A percentile compares a stretch with the other conserved stretches of the same genome.
phyloP scores from a whole-genome alignment of 805 yeast species.

The Candida boidinii region DNA sequence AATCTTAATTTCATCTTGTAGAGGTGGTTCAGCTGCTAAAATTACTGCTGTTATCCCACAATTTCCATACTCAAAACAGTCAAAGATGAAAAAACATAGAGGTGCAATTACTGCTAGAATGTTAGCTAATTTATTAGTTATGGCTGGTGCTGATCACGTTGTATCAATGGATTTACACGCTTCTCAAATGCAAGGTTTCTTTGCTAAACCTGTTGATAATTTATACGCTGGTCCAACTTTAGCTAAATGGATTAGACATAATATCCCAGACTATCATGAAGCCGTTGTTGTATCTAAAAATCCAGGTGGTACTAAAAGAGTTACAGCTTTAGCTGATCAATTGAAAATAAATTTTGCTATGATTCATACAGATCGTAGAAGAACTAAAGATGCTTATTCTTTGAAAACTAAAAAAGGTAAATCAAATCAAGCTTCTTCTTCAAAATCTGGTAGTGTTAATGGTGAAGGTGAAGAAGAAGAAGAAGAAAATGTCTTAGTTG shows the following conservation, averaged over 20 bases:
- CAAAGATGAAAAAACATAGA: constrained; percentile 97
- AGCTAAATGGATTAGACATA: constrained; percentile 91
- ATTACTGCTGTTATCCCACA: constrained; percentile 96
- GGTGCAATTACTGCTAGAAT: constrained; percentile 98
- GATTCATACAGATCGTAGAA: constrained; percentile 97
- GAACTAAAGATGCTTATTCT: constrained; percentile 58
- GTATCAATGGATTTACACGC: constrained; percentile 96
- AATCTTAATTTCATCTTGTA: constrained; percentile 89
- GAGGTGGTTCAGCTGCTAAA: constrained; percentile 97
- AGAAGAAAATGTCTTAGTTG: constrained; percentile 59
- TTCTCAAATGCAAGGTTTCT: constrained; percentile 98
- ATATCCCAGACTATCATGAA: constrained; percentile 74
- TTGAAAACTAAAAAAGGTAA: constrained; percentile 26
- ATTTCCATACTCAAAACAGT: constrained; percentile 94
- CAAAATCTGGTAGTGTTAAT: background rate
- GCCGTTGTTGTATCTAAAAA: constrained; percentile 98
- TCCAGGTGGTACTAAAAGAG: constrained; percentile 98
- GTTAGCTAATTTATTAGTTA: constrained; percentile 88
- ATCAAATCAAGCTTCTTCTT: constrained; percentile 2
- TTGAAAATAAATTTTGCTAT: constrained; percentile 94
- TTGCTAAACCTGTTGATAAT: constrained; percentile 95
- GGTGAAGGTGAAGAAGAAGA: constrained; percentile 42
- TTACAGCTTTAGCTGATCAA: constrained; percentile 95
- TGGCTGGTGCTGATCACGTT: constrained; percentile 99
- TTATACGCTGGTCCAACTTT: constrained; percentile 93